Evolutionary conservation across 352 stramenopile species (phyloP).

Genomic region (Halophytophthora batemanensis): DNA sequence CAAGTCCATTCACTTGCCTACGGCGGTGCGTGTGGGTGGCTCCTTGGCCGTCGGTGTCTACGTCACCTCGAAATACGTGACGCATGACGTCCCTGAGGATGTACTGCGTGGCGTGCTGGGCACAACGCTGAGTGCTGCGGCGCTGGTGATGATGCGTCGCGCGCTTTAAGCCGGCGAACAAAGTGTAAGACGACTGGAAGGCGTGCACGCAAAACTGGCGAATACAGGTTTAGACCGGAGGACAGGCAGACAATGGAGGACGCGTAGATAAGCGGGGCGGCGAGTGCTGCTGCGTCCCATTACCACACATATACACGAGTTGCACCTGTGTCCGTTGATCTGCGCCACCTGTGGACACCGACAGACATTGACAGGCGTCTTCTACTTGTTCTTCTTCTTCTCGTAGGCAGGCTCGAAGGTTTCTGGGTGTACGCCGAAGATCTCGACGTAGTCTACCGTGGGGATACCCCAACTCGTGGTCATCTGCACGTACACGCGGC

Average conservation of each 20-base stretch:
- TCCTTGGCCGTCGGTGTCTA: slow-evolving; percentile 63
- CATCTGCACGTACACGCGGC: slow-evolving; percentile 82
- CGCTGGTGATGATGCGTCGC: slow-evolving; percentile 79
- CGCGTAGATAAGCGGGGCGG: too few relatives aligned
- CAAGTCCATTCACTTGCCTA: slow-evolving; percentile 77
- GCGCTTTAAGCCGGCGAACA: slow-evolving; percentile 38
- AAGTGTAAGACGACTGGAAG: slow-evolving; percentile 2
- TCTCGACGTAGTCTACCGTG: slow-evolving; percentile 79
- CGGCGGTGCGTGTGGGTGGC: slow-evolving; percentile 59
- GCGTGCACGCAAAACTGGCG: too few relatives aligned
- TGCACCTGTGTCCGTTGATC: neutral
- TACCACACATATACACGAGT: slow-evolving; percentile 21
- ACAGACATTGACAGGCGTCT: neutral
- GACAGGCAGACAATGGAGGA: too few relatives aligned
- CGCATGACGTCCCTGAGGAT: slow-evolving; percentile 72
- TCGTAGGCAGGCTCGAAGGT: slow-evolving; percentile 71
- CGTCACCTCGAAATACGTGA: slow-evolving; percentile 83
- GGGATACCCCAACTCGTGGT: slow-evolving; percentile 80
- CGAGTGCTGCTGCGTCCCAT: slow-evolving; percentile 7
- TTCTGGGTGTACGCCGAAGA: slow-evolving; percentile 68
- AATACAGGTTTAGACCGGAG: too few relatives aligned
- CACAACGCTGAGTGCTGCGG: slow-evolving; percentile 62
- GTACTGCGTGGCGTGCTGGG: slow-evolving; percentile 68
- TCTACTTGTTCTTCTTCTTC: slow-evolving; percentile 80
- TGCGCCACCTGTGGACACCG: neutral